Evolutionary conservation across 108 stramenopile species (phyloP).

Genomic region (Cyclotella cryptica): DNA sequence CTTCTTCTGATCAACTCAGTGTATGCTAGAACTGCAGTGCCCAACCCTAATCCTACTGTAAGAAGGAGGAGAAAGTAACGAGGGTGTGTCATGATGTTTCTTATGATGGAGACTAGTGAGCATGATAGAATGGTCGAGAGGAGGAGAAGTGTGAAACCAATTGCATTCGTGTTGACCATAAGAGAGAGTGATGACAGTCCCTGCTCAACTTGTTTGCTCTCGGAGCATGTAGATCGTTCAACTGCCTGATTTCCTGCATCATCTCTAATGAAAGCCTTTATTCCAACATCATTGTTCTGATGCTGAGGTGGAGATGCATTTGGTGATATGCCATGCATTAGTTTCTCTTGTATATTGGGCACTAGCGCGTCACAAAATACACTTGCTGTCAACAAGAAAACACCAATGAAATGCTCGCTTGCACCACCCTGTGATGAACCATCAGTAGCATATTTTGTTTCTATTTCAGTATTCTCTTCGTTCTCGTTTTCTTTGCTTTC

Average conservation of each 20-base stretch:
- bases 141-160: constrained; percentile 56
- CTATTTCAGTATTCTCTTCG: constrained; percentile 13
- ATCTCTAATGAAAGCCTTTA: constrained; percentile 28
- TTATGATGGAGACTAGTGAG: constrained; percentile 41
- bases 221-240: not conserved
- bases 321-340: constrained; percentile 49
- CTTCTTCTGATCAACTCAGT: constrained; percentile 61
- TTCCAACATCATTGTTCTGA: constrained; percentile 32
- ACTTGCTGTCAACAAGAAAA: constrained; percentile 55
- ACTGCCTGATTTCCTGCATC: not conserved
- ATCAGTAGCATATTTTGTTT: constrained; percentile 21
- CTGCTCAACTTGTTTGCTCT: constrained; percentile 4
- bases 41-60: constrained; percentile 58
- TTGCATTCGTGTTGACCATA: constrained; percentile 73
- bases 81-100: constrained; percentile 45
- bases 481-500: constrained; percentile 17
- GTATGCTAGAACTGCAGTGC: constrained; percentile 68
- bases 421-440: constrained; percentile 4
- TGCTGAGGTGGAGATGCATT: constrained; percentile 8
- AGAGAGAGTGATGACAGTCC: constrained; percentile 60
- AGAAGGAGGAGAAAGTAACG: constrained; percentile 59
- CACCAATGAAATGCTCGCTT: constrained; percentile 50
- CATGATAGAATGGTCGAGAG: constrained; percentile 43
- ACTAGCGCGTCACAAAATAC: constrained; percentile 77
- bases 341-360: constrained; percentile 68